These are phyloP conservation scores for Xanthoconium purpureum DNA, from an alignment of 768 basidiomycete species.

Conservation along the genomic window DNA sequence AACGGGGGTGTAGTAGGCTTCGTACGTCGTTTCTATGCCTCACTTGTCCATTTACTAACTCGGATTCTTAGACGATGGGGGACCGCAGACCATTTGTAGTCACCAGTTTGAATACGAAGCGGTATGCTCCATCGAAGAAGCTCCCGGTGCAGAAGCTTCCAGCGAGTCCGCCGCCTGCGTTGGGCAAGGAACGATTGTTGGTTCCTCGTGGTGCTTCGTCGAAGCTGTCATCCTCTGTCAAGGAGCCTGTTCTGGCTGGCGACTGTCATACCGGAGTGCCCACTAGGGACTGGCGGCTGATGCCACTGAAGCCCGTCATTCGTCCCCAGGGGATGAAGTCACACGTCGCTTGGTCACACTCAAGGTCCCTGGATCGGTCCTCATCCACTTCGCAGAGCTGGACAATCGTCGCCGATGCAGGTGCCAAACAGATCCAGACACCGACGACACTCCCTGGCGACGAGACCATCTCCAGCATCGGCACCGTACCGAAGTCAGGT, in stretches of 20 bases:
- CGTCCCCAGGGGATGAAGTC: background rate
- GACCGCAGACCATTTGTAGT: slow-evolving; percentile 12
- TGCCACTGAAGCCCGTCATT: background rate
- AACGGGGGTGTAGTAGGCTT: no score
- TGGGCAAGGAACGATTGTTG: background rate
- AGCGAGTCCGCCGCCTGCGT: background rate
- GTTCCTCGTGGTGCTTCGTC: background rate
- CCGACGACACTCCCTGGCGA: background rate
- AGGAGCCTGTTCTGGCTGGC: no score
- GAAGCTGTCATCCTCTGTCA: background rate
- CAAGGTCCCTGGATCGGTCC: background rate
- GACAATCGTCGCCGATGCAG: background rate
- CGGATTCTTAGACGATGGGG: background rate
- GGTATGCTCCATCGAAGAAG: background rate
- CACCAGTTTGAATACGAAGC: background rate
- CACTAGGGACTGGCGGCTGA: background rate
- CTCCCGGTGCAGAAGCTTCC: background rate
- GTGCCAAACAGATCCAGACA: background rate
- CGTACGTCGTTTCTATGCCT: no score
- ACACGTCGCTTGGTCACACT: background rate
- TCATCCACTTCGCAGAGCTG: slow-evolving; percentile 7
- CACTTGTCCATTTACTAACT: background rate
- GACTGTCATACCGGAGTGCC: no score
- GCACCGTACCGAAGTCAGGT: no score
- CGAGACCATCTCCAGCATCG: no score